Evolutionary conservation across 2,329 filamentous ascomycete species (phyloP), one percentile per base, ranked within the genome.

Genomic region (Trichoderma sp.): DNA sequence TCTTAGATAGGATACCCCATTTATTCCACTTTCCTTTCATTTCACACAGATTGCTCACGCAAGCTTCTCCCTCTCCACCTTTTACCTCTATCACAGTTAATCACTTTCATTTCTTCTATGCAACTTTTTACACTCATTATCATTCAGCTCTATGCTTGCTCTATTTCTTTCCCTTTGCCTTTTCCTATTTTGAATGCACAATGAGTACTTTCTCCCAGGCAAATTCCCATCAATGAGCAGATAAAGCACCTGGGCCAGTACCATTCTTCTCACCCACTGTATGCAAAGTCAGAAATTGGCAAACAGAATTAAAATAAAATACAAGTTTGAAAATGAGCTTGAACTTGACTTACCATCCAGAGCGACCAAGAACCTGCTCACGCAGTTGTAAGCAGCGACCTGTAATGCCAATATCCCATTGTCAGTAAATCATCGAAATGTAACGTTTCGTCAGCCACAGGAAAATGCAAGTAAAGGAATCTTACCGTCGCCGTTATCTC

Each of bases 291-390:
- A 76, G 75, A 55, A n/a, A 55, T 32, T 55, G 28, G 20, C 34
- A 47, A 30, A 23, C 47, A 68, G 47, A 63, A 11, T 32, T 6
- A 36, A 70, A 23, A 36, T 67, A 65, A 68, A 57, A 36, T 12
- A 1, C 2, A 50, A 50, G 9, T 20, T 73, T 68, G 68, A 62
- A 26, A 62, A 7, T 7, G 39, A 58, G 71, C 47, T 73, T 58
- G 34, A 71, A 57, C 68, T 53, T 26, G 58, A 67, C 88, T 81
- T 82, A 90, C 89, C 92, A 82, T 97, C 91, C 70, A 97, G 80
- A 15, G 93, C 93, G 23, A 97, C 93, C 75, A 97, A 80, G 76
- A 97, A 95, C 34, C 93, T 87, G 79, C 92, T 94, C 17, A 97
- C 93, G 78, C 92, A 95, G 79, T 97, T 97, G 80, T 97, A 97